Conservation (phyloP, 148 eudicot species). For the Rhododendron kiyosumense region DNA sequence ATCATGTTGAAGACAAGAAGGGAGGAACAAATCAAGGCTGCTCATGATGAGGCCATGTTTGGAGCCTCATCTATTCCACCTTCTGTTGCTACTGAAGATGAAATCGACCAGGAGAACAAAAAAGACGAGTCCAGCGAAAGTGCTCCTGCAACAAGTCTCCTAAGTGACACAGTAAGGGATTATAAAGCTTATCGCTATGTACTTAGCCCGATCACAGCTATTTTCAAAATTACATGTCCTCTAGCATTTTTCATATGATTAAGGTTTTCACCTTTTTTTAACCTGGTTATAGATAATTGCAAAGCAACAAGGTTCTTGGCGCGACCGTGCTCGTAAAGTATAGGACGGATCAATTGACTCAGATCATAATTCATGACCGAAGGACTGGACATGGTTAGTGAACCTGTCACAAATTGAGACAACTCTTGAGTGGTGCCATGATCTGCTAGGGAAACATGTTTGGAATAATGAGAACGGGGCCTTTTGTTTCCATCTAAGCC, state of each 20-base stretch:
- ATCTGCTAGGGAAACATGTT: background rate
- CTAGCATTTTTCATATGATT: constrained; percentile 12
- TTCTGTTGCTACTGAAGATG: constrained; percentile 35
- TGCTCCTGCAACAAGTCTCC: constrained; percentile 38
- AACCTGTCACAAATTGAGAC: background rate
- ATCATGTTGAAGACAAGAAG: constrained; percentile 44
- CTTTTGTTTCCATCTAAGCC: background rate
- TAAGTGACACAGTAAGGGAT: constrained; percentile 60
- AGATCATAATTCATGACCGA: background rate
- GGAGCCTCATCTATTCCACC: constrained; percentile 55
- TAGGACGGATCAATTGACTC: constrained; percentile 5
- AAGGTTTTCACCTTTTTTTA: background rate
- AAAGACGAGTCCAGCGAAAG: constrained; percentile 19
- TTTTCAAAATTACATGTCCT: background rate
- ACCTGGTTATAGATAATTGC: constrained; percentile 48
- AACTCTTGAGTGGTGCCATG: background rate
- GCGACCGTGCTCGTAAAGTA: constrained; percentile 72
- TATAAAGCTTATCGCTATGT: background rate
- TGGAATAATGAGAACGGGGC: no score
- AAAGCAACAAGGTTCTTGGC: constrained; percentile 86
- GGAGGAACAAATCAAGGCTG: constrained; percentile 64
- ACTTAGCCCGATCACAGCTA: background rate
- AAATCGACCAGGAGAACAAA: constrained; percentile 26
- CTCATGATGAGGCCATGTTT: constrained; percentile 93
- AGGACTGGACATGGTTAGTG: background rate